A percentile compares a stretch with the other conserved stretches of the same genome.
These are phyloP conservation scores for Platismatia glauca DNA, from an alignment of 495 filamentous ascomycete species.

Conservation along the genomic window DNA sequence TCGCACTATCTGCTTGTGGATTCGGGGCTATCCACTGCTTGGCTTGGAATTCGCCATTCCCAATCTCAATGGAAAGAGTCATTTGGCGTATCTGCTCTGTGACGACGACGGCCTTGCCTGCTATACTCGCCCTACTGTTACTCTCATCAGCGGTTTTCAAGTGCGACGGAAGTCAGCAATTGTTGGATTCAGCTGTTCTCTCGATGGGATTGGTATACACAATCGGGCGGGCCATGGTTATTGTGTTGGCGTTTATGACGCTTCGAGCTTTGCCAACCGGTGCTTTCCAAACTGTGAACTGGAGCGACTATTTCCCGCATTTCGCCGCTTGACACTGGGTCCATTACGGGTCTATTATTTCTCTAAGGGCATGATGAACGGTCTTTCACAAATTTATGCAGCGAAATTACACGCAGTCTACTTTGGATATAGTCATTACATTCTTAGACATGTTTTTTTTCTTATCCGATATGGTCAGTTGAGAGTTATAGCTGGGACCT, in stretches of 20 bases:
- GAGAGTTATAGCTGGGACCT: too few species aligned
- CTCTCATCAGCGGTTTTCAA: background rate
- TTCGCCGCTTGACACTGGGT: conserved; percentile 1
- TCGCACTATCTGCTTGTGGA: background rate
- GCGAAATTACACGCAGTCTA: too few species aligned
- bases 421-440: too few species aligned
- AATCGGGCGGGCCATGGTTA: conserved; percentile 11
- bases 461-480: too few species aligned
- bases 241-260: conserved; percentile 15
- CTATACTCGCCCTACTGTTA: background rate
- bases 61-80: conserved; percentile 12
- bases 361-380: too few species aligned
- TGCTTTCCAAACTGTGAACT: conserved; percentile 13
- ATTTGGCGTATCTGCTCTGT: conserved; percentile 18
- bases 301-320: conserved; percentile 17
- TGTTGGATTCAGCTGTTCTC: background rate
- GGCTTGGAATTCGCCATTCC: conserved; percentile 22
- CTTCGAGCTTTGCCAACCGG: conserved; percentile 17
- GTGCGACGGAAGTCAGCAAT: too few species aligned
- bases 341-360: too few species aligned
- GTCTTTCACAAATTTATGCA: too few species aligned
- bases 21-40: conserved; percentile 24
- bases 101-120: conserved; percentile 10
- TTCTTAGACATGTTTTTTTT: too few species aligned
- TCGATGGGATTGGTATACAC: background rate